These are phyloP conservation scores for Multifurca ochricompacta DNA, from an alignment of 768 basidiomycete species.

Conservation along the genomic window DNA sequence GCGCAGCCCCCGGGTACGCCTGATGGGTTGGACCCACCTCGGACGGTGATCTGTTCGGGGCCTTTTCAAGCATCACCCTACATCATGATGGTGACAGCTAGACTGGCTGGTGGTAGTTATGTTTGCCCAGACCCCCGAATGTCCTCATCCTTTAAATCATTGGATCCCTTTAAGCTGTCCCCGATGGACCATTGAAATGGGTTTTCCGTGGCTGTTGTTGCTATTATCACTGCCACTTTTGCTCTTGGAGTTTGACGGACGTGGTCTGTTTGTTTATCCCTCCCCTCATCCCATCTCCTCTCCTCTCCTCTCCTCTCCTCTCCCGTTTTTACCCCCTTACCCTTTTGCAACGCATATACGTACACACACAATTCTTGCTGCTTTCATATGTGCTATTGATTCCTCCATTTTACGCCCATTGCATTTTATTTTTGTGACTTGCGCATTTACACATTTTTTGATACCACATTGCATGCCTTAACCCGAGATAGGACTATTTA, in stretches of 20 bases:
- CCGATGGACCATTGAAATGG: background rate
- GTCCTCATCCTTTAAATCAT: background rate
- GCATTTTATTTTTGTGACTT: slow-evolving; percentile 14
- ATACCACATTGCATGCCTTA: slow-evolving; percentile 20
- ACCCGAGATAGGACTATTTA: slow-evolving; percentile 16
- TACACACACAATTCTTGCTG: slow-evolving; percentile 9
- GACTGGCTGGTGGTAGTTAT: background rate
- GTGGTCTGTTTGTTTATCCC: background rate
- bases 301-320: background rate
- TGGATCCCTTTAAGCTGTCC: background rate
- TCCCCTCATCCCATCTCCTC: background rate
- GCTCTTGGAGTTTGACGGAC: background rate
- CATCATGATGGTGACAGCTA: slow-evolving; percentile 66
- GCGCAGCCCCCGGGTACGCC: slow-evolving; percentile 34
- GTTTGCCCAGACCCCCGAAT: background rate
- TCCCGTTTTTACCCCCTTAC: background rate
- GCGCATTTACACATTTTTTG: slow-evolving; percentile 19
- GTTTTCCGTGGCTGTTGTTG: background rate
- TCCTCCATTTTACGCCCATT: slow-evolving; percentile 9
- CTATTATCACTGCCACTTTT: background rate
- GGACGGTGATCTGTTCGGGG: slow-evolving; percentile 69
- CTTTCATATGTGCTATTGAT: slow-evolving; percentile 7
- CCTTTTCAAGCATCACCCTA: slow-evolving; percentile 85
- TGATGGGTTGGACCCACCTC: slow-evolving; percentile 38
- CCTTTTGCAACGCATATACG: background rate